A percentile compares a stretch with the other conserved stretches of the same genome.
Evolutionary conservation across 164 flowering plant genomes (phyloP).

Genomic region (Euptelea pleiosperma): DNA sequence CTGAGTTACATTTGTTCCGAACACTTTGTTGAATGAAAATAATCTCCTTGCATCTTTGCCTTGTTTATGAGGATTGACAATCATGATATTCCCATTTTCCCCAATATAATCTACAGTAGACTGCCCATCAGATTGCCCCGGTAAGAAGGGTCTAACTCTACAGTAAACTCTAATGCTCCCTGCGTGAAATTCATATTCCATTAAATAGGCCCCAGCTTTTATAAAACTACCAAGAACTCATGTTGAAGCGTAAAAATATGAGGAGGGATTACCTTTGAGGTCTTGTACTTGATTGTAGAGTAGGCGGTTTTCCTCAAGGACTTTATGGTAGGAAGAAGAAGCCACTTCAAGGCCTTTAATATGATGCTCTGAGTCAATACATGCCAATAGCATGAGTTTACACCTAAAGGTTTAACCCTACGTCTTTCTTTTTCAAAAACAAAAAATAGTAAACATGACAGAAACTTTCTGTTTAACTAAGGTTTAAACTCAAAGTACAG

Average conservation of each 20-base stretch:
- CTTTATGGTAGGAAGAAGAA: constrained; percentile 66
- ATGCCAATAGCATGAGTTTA: not conserved
- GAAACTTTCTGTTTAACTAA: not conserved
- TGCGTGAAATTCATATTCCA: constrained; percentile 22
- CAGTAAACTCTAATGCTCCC: constrained; percentile 88
- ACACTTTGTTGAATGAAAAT: constrained; percentile 76
- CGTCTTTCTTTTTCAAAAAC: not conserved
- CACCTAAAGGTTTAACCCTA: not conserved
- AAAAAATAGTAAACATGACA: no score
- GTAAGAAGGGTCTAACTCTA: constrained; percentile 77
- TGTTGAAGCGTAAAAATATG: not conserved
- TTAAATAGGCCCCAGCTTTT: not conserved
- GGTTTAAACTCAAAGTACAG: not conserved
- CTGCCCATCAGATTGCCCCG: constrained; percentile 43
- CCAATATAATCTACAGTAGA: constrained; percentile 79
- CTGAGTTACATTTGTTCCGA: constrained; percentile 59
- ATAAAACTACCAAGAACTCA: not conserved
- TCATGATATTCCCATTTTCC: constrained; percentile 80
- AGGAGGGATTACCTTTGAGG: constrained; percentile 56
- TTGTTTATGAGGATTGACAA: constrained; percentile 67
- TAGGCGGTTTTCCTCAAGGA: constrained; percentile 73
- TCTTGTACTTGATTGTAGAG: constrained; percentile 91
- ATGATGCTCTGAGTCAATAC: constrained; percentile 42
- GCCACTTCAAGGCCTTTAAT: constrained; percentile 55
- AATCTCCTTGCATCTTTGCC: constrained; percentile 73